Conservation (phyloP, 106 monocot species). For the Dioscorea alata region DNA sequence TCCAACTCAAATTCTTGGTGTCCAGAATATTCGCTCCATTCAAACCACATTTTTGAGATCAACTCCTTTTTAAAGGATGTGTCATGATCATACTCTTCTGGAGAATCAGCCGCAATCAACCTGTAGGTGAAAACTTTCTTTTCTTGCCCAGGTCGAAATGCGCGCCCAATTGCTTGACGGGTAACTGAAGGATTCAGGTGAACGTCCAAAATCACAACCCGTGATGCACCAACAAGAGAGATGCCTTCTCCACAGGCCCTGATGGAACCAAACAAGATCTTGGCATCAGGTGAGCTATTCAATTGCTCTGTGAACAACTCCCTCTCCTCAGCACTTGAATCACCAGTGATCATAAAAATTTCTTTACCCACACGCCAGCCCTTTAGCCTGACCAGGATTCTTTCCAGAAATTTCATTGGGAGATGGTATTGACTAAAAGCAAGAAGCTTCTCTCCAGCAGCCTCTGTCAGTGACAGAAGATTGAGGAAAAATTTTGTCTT, state of each 20-base stretch:
- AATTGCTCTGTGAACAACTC: slow-evolving; percentile 79
- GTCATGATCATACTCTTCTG: slow-evolving; percentile 60
- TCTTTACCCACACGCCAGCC: slow-evolving; percentile 82
- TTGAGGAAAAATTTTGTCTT: slow-evolving; percentile 77
- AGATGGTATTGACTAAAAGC: slow-evolving; percentile 88
- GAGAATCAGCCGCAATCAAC: slow-evolving; percentile 70
- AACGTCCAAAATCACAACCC: slow-evolving; percentile 83
- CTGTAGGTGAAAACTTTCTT: slow-evolving; percentile 75
- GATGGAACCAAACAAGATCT: slow-evolving; percentile 87
- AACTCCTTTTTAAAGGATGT: slow-evolving; percentile 79
- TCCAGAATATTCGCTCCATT: slow-evolving; percentile 54
- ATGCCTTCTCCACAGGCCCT: slow-evolving; percentile 98
- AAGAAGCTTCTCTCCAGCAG: slow-evolving; percentile 69
- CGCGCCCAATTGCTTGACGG: slow-evolving; percentile 89
- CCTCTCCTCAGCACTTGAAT: slow-evolving; percentile 64
- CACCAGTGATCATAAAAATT: slow-evolving; percentile 80
- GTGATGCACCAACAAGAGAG: slow-evolving; percentile 83
- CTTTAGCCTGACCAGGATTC: slow-evolving; percentile 33
- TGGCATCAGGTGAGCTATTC: slow-evolving; percentile 76
- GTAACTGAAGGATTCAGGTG: slow-evolving; percentile 94
- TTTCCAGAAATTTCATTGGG: slow-evolving; percentile 86
- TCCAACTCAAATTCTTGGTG: slow-evolving; percentile 42
- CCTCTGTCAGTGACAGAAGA: slow-evolving; percentile 52
- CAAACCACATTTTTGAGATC: slow-evolving; percentile 93
- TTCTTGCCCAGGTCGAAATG: slow-evolving; percentile 79